Evolutionary conservation across 108 stramenopile genomes (phyloP).

Genomic region (Nitzschia sp.): DNA sequence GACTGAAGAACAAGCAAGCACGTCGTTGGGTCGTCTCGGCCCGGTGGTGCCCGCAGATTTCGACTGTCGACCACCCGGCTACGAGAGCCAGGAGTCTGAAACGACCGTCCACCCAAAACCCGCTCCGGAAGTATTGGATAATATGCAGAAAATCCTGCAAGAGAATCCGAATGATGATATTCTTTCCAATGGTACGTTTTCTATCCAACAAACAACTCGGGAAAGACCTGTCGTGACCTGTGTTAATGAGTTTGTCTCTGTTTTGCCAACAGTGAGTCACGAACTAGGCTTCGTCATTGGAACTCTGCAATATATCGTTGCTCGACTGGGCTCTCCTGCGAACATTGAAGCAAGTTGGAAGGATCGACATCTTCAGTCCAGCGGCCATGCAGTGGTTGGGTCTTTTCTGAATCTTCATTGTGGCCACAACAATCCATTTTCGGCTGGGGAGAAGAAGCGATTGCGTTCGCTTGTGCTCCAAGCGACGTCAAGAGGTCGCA

Average conservation of each 20-base stretch:
- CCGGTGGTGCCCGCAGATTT: slow-evolving; percentile 55
- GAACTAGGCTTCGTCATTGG: slow-evolving; percentile 68
- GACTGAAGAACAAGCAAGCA: slow-evolving; percentile 15
- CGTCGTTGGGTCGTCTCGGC: slow-evolving; percentile 1
- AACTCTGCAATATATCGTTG: slow-evolving; percentile 67
- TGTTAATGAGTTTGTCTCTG: background rate
- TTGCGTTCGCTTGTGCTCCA: slow-evolving; percentile 30
- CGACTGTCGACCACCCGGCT: slow-evolving; percentile 64
- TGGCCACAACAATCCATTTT: slow-evolving; percentile 88
- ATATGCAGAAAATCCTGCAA: slow-evolving; percentile 44
- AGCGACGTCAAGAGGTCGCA: slow-evolving; percentile 10
- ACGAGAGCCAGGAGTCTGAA: slow-evolving; percentile 47
- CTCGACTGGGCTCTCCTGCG: slow-evolving; percentile 55
- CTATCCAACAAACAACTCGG: background rate
- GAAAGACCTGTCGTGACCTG: background rate
- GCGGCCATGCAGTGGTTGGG: slow-evolving; percentile 38
- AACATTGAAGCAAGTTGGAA: slow-evolving; percentile 33
- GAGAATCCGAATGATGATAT: slow-evolving; percentile 30
- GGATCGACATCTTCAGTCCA: slow-evolving; percentile 22
- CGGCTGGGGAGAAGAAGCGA: slow-evolving; percentile 56
- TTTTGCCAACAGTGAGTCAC: slow-evolving; percentile 64
- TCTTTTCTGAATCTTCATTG: slow-evolving; percentile 82
- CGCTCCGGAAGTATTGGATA: slow-evolving; percentile 70
- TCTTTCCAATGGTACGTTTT: slow-evolving; percentile 28
- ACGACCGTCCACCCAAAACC: slow-evolving; percentile 67